phyloP scores from a whole-genome alignment of 202 grass and related monocot genomes.

The Sporobolus alterniflorus region DNA sequence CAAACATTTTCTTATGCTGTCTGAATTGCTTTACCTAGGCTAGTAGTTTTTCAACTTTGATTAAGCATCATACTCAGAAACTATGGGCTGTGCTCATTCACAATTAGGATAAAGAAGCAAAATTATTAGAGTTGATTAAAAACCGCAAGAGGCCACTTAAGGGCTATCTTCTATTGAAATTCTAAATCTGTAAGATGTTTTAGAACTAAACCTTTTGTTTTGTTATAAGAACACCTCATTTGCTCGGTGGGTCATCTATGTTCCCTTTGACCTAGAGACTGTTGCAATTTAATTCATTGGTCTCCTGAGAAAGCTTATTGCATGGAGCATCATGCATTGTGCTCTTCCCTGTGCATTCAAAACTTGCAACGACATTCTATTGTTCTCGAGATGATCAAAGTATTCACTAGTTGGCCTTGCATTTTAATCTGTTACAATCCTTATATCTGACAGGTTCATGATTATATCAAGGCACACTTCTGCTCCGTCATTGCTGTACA shows the following conservation, averaged over 20 bases:
- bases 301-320: not conserved
- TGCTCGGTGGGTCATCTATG: not conserved
- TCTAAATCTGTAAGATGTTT: not conserved
- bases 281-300: not conserved
- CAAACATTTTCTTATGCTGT: not conserved
- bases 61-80: not conserved
- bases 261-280: not conserved
- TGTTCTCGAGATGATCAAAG: not conserved
- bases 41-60: not conserved
- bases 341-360: not conserved
- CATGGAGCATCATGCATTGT: not conserved
- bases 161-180: not conserved
- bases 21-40: not conserved
- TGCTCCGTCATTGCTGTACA: conserved; percentile 70
- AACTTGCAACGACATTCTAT: not conserved
- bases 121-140: not conserved
- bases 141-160: not conserved
- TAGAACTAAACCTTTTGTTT: not conserved
- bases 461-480: conserved; percentile 63
- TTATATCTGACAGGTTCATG: conserved; percentile 75
- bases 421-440: conserved; percentile 4
- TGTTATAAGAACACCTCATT: not conserved
- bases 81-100: not conserved
- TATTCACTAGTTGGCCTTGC: not conserved
- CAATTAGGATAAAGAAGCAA: not conserved